Evolutionary conservation across 176 grass and related monocot genomes (phyloP).

Genomic region (Elymus sibiricus): DNA sequence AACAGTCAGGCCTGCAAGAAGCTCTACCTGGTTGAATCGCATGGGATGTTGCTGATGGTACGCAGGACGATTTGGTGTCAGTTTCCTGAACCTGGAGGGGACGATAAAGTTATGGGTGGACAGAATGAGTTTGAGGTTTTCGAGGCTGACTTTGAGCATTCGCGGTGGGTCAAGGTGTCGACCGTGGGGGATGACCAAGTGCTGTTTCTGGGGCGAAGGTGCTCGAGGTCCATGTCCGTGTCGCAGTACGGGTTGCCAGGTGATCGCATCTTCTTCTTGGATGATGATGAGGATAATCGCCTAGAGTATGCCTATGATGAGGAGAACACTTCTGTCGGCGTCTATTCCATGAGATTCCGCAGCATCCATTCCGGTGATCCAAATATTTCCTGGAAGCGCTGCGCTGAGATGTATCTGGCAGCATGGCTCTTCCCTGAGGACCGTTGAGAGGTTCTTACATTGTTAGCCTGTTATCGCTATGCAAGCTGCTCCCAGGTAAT

Average conservation of each 20-base stretch:
- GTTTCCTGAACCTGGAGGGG: neutral
- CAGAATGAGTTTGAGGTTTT: neutral
- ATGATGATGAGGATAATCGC: too few relatives aligned
- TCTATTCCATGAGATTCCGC: too few relatives aligned
- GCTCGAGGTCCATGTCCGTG: too few relatives aligned
- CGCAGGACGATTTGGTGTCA: neutral
- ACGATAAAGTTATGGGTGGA: neutral
- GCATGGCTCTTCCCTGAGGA: neutral
- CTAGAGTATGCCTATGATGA: too few relatives aligned
- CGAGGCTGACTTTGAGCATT: conserved; percentile 11
- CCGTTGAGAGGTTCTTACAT: neutral
- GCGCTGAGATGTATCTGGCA: neutral
- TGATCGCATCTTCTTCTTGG: too few relatives aligned
- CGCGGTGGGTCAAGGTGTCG: neutral
- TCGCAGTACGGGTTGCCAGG: too few relatives aligned
- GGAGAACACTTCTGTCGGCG: too few relatives aligned
- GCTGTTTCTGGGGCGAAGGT: neutral
- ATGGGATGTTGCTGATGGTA: neutral
- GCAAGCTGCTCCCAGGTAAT: neutral
- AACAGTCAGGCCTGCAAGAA: neutral
- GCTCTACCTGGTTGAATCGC: conserved; percentile 2
- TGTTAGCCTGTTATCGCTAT: neutral
- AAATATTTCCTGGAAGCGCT: neutral
- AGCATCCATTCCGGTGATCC: neutral
- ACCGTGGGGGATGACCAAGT: neutral